These are phyloP conservation scores for Diutina neorugosa DNA, from an alignment of 1,139 yeast species.

Conservation along the genomic window DNA sequence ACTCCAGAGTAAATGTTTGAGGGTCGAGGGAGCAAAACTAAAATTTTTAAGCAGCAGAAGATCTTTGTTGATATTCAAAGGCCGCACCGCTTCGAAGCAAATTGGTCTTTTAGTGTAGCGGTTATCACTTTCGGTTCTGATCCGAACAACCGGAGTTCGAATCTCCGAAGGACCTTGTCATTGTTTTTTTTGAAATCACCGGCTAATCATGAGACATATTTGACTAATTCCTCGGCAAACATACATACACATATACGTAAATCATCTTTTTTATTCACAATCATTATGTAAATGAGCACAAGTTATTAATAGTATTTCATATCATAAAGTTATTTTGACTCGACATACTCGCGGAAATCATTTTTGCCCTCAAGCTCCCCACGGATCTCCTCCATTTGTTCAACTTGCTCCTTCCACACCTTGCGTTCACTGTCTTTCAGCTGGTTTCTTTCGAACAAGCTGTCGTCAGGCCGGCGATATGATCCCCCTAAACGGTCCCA, in stretches of 20 bases:
- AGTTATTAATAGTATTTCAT: background rate
- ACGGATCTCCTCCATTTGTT: conserved; percentile 73
- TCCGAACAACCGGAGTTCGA: conserved; percentile 4
- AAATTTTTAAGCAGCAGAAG: too few relatives aligned
- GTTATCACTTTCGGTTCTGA: conserved; percentile 5
- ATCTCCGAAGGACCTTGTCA: conserved; percentile 1
- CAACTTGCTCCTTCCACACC: conserved; percentile 64
- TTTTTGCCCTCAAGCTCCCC: conserved; percentile 63
- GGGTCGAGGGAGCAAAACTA: too few relatives aligned
- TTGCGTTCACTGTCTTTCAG: conserved; percentile 26
- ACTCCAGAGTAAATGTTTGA: too few relatives aligned
- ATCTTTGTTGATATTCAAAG: too few relatives aligned
- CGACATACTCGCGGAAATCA: conserved; percentile 36
- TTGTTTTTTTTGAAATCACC: background rate
- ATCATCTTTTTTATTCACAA: background rate
- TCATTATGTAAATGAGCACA: background rate
- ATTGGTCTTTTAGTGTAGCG: conserved; percentile 1
- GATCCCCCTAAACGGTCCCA: conserved; percentile 96
- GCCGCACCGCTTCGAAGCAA: too few relatives aligned
- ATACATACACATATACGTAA: background rate
- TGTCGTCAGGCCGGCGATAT: conserved; percentile 84
- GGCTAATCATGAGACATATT: too few relatives aligned
- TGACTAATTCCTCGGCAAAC: background rate
- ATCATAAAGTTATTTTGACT: background rate
- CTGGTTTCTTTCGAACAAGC: conserved; percentile 57